These are phyloP conservation scores for Cladosporium colombiae DNA, from an alignment of 2,329 filamentous ascomycete species.

Conservation along the genomic window DNA sequence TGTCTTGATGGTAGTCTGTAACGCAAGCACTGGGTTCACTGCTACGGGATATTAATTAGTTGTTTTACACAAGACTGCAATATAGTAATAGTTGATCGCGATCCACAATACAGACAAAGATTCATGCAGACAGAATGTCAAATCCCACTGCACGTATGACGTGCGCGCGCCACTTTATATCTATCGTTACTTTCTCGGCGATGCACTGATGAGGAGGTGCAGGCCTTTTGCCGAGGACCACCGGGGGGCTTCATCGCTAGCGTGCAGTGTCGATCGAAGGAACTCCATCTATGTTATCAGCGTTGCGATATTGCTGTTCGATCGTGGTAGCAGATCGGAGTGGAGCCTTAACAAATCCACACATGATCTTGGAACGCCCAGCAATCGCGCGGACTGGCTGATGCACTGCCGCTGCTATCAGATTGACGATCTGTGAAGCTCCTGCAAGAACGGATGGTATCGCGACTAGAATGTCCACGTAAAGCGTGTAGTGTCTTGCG, in stretches of 20 bases:
- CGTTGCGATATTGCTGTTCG: neutral
- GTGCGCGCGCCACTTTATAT: neutral
- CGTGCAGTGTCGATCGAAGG: constrained; percentile 3
- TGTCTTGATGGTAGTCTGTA: neutral
- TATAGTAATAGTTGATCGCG: neutral
- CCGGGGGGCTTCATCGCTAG: constrained; percentile 1
- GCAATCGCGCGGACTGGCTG: neutral
- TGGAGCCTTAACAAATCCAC: neutral
- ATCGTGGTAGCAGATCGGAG: neutral
- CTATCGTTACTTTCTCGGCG: constrained; percentile 2
- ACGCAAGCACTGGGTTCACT: neutral
- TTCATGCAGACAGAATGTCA: neutral
- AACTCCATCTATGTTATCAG: neutral
- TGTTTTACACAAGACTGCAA: neutral
- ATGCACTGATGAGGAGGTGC: constrained; percentile 1
- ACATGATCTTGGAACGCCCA: neutral
- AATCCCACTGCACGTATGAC: constrained; percentile 52
- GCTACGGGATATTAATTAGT: neutral
- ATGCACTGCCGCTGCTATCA: neutral
- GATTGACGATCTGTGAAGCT: neutral
- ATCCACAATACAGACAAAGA: neutral
- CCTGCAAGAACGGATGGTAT: neutral
- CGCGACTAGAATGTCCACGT: neutral
- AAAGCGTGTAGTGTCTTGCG: neutral
- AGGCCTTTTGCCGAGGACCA: constrained; percentile 3